Percentiles rank a stretch among this genome's conserved stretches.
Evolutionary conservation across 768 basidiomycete genomes (phyloP).

Genomic region (Serendipita sp.): DNA sequence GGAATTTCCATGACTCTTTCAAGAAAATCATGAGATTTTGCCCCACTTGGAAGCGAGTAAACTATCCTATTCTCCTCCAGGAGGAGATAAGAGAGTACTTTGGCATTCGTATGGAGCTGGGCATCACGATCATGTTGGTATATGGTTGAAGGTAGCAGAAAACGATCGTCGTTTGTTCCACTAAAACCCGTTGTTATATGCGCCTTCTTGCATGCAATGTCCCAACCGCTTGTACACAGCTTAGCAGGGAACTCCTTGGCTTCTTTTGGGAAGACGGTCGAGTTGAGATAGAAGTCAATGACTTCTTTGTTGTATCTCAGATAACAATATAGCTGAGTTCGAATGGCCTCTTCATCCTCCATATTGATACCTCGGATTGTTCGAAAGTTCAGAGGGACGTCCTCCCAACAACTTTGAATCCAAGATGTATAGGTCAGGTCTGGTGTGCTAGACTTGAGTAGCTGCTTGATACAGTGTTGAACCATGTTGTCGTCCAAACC

Average conservation of each 20-base stretch:
- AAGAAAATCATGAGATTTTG: conserved; percentile 18
- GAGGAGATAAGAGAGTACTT: conserved; percentile 24
- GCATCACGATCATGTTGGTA: conserved; percentile 22
- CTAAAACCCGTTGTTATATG: conserved; percentile 34
- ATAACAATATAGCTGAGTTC: conserved; percentile 17
- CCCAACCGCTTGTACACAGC: conserved; percentile 35
- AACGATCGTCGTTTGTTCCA: conserved; percentile 35
- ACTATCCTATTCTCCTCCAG: conserved; percentile 27
- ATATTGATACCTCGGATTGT: conserved; percentile 27
- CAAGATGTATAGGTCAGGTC: conserved; percentile 26
- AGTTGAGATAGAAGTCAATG: conserved; percentile 31
- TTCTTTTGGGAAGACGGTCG: conserved; percentile 33
- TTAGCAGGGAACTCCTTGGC: conserved; percentile 33
- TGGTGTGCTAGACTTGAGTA: conserved; percentile 27
- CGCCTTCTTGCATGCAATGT: conserved; percentile 26
- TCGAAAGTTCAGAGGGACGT: conserved; percentile 19
- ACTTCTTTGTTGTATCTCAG: conserved; percentile 25
- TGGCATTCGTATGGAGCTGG: conserved; percentile 29
- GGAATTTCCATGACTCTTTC: conserved; percentile 19
- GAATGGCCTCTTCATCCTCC: conserved; percentile 22
- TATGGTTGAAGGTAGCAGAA: conserved; percentile 21
- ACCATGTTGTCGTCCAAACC: conserved; percentile 28
- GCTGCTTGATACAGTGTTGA: conserved; percentile 20
- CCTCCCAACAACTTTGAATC: conserved; percentile 10
- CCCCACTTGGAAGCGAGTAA: conserved; percentile 13